phyloP scores from a whole-genome alignment of 371 early-diverging fungal genomes.

The Rhizomucor miehei region DNA sequence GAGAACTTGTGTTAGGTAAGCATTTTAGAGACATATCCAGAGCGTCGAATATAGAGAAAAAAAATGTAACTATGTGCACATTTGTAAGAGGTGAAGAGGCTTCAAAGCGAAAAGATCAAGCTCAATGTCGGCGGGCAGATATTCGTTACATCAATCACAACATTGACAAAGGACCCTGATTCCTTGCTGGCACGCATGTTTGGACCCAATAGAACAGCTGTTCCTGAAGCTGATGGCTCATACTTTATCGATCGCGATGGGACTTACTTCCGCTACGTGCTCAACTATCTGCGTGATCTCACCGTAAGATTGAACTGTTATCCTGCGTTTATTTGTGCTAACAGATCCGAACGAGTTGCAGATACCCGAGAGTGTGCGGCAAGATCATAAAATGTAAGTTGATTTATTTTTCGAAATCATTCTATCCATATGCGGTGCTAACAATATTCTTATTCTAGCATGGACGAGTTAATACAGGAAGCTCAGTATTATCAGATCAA shows the following conservation, averaged over 20 bases:
- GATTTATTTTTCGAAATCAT: too few species aligned
- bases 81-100: constrained; percentile 21
- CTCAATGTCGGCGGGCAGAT: constrained; percentile 41
- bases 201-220: constrained; percentile 15
- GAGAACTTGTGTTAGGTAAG: constrained; percentile 19
- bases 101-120: constrained; percentile 39
- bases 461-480: constrained; percentile 47
- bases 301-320: constrained; percentile 14
- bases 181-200: constrained; percentile 38
- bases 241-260: constrained; percentile 46
- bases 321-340: not conserved
- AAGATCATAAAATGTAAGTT: constrained; percentile 36
- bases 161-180: constrained; percentile 35
- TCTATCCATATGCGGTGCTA: too few species aligned
- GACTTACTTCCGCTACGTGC: constrained; percentile 36
- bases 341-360: not conserved
- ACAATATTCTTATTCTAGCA: constrained; percentile 13
- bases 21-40: too few species aligned
- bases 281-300: constrained; percentile 41
- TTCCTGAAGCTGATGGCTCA: constrained; percentile 35
- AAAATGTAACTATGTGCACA: too few species aligned
- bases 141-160: constrained; percentile 38
- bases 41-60: too few species aligned
- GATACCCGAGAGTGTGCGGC: constrained; percentile 29
- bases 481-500: constrained; percentile 31